Base-by-base conservation (phyloP, 129 eudicot genomes). In the Flaveria brownii region DNA sequence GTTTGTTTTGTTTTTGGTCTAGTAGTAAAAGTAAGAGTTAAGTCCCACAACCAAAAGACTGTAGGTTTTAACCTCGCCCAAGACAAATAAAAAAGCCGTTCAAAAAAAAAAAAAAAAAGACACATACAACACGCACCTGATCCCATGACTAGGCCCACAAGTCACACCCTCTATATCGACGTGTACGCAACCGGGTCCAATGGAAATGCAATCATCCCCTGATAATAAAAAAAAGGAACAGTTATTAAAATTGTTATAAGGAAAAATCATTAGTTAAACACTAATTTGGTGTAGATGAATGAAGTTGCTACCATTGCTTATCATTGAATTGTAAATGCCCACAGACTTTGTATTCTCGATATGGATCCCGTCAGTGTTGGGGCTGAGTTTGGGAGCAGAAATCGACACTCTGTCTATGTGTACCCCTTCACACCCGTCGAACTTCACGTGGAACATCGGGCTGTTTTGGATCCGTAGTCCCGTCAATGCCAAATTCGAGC, bases 201-300 rank as follows among this genome's bases (percentile, higher is more conserved):
- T 95, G 23, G 99, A 95, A 13, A 95, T 89, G 85, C 99, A 95
- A 85, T 95, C 99, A 76, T 95, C 97, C 54, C 99, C 99, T 95
- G 87, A 15, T 8, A 15, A 39, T 4, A 59, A 36, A 66, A 15
- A 22, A 43, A 20, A 5, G 28, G 6, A 12, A 15, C 41, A 36
- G 6, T 36, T 5, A 36, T 5, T 36, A 36, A 36, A 36, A 36
- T 36, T 36, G 5, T 5, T 36, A 36, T 0, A 36, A 36, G 41
- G 5, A 36, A 36, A 36, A 5, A 36, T 5, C 41, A 36, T 0
- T 5, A 36, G 41, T 36, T 36, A 36, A 5, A 36, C 41, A 36
- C 8, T 36, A 36, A 36, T 36, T 36, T 36, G 41, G 41, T 36
- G 41, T 36, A 36, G 41, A 36, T 36, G 41, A 5, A 36, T 36